A percentile compares a stretch with the other conserved stretches of the same genome.
Conservation (phyloP, 345 rosid species). For the Cardamine chenopodiifolia region DNA sequence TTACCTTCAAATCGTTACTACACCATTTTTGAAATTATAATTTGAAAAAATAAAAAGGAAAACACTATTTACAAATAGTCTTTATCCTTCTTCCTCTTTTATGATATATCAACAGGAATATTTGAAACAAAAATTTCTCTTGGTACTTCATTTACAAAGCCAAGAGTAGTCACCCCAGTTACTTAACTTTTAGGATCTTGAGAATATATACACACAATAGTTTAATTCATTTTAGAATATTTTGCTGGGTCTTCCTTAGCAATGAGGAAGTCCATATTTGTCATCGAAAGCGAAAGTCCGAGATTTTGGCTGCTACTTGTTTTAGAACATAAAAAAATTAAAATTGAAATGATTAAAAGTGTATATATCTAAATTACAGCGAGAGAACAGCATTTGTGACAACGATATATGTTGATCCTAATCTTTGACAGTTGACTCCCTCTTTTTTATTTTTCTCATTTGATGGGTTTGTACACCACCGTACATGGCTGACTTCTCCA, state of each 20-base stretch:
- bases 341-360: neutral
- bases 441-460: neutral
- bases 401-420: neutral
- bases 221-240: neutral
- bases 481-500: slow-evolving; percentile 24
- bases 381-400: neutral
- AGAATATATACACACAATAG: neutral
- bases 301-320: slow-evolving; percentile 1
- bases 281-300: slow-evolving; percentile 4
- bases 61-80: no score
- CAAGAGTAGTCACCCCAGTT: neutral
- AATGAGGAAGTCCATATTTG: neutral
- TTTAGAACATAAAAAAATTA: neutral
- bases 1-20: no score
- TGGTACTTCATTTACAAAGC: neutral
- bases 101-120: neutral
- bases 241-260: neutral
- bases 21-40: neutral
- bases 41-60: no score
- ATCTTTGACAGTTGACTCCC: slow-evolving; percentile 17
- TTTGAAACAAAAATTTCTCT: neutral
- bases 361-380: slow-evolving; percentile 4
- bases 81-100: no score
- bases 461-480: neutral
- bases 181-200: neutral